Percentiles rank a stretch among this genome's conserved stretches.
Evolutionary conservation across 2,329 filamentous ascomycete genomes (phyloP).

Genomic region (Seiridium unicorne): DNA sequence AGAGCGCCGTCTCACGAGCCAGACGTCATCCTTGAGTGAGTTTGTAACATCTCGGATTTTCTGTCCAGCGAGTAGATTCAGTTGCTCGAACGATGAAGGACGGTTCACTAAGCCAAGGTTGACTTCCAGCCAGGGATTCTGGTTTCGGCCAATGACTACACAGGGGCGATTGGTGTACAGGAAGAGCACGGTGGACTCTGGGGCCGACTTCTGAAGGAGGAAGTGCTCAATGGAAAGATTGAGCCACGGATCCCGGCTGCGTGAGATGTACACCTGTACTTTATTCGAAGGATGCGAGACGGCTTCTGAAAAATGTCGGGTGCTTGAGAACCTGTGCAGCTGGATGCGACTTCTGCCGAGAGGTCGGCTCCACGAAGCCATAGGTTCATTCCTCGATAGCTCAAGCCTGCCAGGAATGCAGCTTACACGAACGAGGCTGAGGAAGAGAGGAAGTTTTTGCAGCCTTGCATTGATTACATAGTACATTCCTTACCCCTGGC

Average conservation of each 20-base stretch:
- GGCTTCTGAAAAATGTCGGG: constrained; percentile 31
- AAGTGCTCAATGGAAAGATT: constrained; percentile 95
- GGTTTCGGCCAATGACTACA: constrained; percentile 90
- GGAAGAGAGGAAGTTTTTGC: background rate
- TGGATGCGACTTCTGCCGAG: constrained; percentile 4
- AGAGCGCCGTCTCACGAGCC: constrained; percentile 78
- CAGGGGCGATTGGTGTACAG: constrained; percentile 86
- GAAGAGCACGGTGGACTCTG: constrained; percentile 75
- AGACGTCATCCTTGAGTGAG: constrained; percentile 27
- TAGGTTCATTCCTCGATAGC: background rate
- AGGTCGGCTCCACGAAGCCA: constrained; percentile 5
- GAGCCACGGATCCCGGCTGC: constrained; percentile 71
- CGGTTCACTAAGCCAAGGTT: constrained; percentile 62
- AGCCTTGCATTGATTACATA: background rate
- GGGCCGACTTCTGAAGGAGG: constrained; percentile 71
- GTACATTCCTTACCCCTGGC: background rate
- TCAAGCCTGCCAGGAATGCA: background rate
- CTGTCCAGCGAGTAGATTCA: constrained; percentile 14
- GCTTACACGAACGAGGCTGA: constrained; percentile 1
- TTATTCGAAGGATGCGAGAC: constrained; percentile 42
- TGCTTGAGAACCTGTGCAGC: background rate
- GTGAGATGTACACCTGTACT: constrained; percentile 70
- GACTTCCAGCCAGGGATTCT: constrained; percentile 95
- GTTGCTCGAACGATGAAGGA: constrained; percentile 1
- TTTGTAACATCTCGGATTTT: constrained; percentile 7